A percentile compares a stretch with the other conserved stretches of the same genome.
phyloP scores from a whole-genome alignment of 2,329 filamentous ascomycete species.

The Colletotrichum scovillei region DNA sequence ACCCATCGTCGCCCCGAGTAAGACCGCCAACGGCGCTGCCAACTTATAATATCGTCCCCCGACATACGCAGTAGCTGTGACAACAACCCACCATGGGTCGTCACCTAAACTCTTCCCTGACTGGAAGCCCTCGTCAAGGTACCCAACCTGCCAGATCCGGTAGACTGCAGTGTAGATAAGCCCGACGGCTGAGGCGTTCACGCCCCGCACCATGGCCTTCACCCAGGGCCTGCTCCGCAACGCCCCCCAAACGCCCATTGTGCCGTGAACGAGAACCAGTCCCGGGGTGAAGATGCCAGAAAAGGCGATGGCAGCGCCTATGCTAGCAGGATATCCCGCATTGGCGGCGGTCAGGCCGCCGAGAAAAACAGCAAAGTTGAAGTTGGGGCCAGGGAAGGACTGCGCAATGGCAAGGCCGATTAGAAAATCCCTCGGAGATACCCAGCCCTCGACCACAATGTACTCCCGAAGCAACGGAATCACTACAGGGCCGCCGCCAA shows the following conservation, averaged over 20 bases:
- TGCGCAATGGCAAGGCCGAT: conserved; percentile 79
- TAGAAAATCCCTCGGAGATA: conserved; percentile 76
- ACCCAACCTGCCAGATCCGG: conserved; percentile 71
- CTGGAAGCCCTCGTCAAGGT: conserved; percentile 60
- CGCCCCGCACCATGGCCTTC: conserved; percentile 60
- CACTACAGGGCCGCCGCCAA: conserved; percentile 73
- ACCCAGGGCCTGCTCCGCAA: conserved; percentile 59
- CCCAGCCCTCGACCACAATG: conserved; percentile 76
- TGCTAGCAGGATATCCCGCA: conserved; percentile 47
- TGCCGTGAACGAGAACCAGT: conserved; percentile 59
- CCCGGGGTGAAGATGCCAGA: conserved; percentile 66
- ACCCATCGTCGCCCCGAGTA: no score
- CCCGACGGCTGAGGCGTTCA: conserved; percentile 71
- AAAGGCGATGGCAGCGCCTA: conserved; percentile 63
- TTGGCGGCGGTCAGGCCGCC: conserved; percentile 60
- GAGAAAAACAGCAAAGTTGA: conserved; percentile 65
- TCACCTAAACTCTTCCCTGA: conserved; percentile 63
- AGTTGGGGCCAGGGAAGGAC: conserved; percentile 67
- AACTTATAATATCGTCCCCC: no score
- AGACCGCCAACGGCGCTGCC: no score
- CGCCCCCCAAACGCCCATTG: conserved; percentile 66
- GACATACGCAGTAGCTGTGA: conserved; percentile 53
- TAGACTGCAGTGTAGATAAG: conserved; percentile 74
- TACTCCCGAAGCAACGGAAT: conserved; percentile 72
- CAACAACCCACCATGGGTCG: conserved; percentile 74